A percentile compares a stretch with the other conserved stretches of the same genome.
These are phyloP conservation scores for Pseudocercospora vitis DNA, from an alignment of 2,329 filamentous ascomycete species.

Conservation along the genomic window DNA sequence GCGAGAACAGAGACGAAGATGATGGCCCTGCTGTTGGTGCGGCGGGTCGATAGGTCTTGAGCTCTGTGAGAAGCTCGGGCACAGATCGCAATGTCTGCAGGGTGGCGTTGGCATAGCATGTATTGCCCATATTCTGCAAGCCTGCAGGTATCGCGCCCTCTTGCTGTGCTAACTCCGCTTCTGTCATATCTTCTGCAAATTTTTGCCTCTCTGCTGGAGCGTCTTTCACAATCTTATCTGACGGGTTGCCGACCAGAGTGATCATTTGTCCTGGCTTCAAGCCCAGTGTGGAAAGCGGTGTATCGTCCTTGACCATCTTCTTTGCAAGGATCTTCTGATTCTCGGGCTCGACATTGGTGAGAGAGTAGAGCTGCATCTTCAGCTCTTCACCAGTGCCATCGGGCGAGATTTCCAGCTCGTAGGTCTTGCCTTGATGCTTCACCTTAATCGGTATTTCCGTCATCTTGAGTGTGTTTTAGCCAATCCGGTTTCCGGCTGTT, in stretches of 20 bases:
- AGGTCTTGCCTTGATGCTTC: slow-evolving; percentile 93
- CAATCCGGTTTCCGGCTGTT: too few species aligned
- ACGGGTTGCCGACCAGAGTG: slow-evolving; percentile 95
- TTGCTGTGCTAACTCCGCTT: slow-evolving; percentile 80
- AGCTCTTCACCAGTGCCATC: slow-evolving; percentile 78
- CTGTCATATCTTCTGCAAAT: slow-evolving; percentile 97
- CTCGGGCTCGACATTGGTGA: slow-evolving; percentile 93
- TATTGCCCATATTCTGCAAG: slow-evolving; percentile 90
- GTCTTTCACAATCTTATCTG: slow-evolving; percentile 61
- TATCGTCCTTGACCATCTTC: slow-evolving; percentile 93
- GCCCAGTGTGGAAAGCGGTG: slow-evolving; percentile 76
- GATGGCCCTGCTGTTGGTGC: slow-evolving; percentile 28
- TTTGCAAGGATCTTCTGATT: slow-evolving; percentile 96
- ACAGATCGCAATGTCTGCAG: slow-evolving; percentile 87
- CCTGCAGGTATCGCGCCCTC: slow-evolving; percentile 85
- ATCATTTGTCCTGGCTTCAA: slow-evolving; percentile 83
- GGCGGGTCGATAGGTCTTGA: slow-evolving; percentile 60
- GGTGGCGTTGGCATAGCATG: slow-evolving; percentile 97
- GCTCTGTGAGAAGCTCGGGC: slow-evolving; percentile 82
- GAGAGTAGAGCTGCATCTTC: slow-evolving; percentile 91
- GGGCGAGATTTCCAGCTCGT: slow-evolving; percentile 89
- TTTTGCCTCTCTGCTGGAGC: slow-evolving; percentile 77
- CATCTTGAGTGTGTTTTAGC: slow-evolving; percentile 29
- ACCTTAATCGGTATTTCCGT: slow-evolving; percentile 61
- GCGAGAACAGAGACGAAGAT: slow-evolving; percentile 34